These are phyloP conservation scores for Vigna nakashimae DNA, from an alignment of 306 rosid species.

Conservation along the genomic window DNA sequence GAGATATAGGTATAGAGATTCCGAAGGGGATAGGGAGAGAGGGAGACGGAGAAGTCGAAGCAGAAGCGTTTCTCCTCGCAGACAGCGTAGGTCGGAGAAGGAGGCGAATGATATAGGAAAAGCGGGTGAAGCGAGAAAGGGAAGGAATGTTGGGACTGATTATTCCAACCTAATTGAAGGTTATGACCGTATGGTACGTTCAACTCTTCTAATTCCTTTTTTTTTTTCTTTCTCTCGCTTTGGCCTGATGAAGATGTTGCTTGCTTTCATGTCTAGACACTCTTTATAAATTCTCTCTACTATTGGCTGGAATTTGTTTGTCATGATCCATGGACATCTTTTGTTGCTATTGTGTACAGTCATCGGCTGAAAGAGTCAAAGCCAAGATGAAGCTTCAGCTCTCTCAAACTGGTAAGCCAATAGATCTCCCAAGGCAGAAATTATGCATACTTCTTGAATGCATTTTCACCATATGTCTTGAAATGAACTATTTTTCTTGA, in stretches of 20 bases:
- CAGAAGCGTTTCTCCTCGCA: conserved; percentile 58
- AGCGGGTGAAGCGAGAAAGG: conserved; percentile 46
- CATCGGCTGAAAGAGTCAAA: conserved; percentile 88
- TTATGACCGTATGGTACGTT: conserved; percentile 75
- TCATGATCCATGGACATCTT: conserved; percentile 23
- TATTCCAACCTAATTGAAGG: conserved; percentile 68
- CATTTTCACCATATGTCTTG: background rate
- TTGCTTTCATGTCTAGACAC: background rate
- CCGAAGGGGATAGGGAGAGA: conserved; percentile 33
- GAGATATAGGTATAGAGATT: conserved; percentile 43
- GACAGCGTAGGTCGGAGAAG: conserved; percentile 47
- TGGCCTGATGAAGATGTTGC: background rate
- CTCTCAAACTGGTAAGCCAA: conserved; percentile 72
- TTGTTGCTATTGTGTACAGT: conserved; percentile 56
- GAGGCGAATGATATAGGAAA: conserved; percentile 36
- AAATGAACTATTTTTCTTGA: background rate
- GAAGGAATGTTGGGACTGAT: conserved; percentile 58
- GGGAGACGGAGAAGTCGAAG: conserved; percentile 45
- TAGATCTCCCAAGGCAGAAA: background rate
- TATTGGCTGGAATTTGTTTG: background rate
- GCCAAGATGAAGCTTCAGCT: conserved; percentile 97
- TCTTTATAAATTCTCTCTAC: background rate
- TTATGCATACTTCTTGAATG: conserved; percentile 6
- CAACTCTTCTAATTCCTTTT: background rate
- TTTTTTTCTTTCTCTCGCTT: background rate